phyloP scores from a whole-genome alignment of 2,329 filamentous ascomycete species.

The Colletotrichum godetiae region DNA sequence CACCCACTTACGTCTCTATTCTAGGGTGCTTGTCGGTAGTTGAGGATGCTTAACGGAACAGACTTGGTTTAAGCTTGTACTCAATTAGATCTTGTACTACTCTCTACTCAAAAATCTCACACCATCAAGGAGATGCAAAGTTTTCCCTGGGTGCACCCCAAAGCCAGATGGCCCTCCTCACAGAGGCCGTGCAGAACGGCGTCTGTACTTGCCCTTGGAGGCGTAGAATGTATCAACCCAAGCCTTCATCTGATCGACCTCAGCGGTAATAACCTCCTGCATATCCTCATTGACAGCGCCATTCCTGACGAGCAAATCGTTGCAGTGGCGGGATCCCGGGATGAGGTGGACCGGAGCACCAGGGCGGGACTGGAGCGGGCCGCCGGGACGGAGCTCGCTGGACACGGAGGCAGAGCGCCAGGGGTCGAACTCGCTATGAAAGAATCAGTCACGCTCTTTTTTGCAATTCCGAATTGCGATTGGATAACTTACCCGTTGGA shows the following conservation, averaged over 20 bases:
- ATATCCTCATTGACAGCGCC: constrained; percentile 55
- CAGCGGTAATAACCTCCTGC: constrained; percentile 57
- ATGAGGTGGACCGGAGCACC: constrained; percentile 64
- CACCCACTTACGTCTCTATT: too few species aligned
- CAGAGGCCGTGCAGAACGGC: neutral
- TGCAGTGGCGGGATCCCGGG: constrained; percentile 65
- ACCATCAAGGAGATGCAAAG: neutral
- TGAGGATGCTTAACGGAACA: neutral
- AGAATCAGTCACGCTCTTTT: constrained; percentile 37
- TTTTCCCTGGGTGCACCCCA: neutral
- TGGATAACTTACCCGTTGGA: constrained; percentile 56
- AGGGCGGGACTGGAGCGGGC: constrained; percentile 59
- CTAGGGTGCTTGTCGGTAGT: too few species aligned
- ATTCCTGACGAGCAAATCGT: constrained; percentile 61
- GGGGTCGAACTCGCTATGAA: constrained; percentile 62
- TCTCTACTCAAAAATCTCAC: neutral
- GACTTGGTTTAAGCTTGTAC: neutral
- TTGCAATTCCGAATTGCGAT: too few species aligned
- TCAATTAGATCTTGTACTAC: neutral
- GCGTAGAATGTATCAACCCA: constrained; percentile 65
- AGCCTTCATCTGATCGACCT: constrained; percentile 60
- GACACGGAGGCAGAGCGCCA: constrained; percentile 67
- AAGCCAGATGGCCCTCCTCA: neutral
- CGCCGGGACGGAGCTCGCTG: constrained; percentile 63
- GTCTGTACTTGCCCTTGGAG: constrained; percentile 4